Conservation (phyloP, 176 grass and related monocot species). For the Calamus simplicifolius region DNA sequence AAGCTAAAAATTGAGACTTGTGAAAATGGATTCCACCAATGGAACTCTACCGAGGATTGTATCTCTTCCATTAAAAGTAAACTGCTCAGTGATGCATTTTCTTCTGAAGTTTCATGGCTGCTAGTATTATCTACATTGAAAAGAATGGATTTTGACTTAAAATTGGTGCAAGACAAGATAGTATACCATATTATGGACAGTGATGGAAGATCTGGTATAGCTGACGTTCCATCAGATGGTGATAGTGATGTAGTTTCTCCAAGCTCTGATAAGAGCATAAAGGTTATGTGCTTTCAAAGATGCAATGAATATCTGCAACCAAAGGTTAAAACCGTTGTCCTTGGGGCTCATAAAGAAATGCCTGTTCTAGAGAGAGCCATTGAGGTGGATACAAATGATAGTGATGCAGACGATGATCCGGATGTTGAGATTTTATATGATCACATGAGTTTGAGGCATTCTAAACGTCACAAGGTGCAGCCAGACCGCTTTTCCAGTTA, state of each 20-base stretch:
- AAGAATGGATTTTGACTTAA: slow-evolving; percentile 65
- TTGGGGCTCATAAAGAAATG: slow-evolving; percentile 5
- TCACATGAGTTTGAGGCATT: slow-evolving; percentile 58
- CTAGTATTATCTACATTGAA: slow-evolving; percentile 59
- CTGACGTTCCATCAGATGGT: not conserved
- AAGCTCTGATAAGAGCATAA: slow-evolving; percentile 35
- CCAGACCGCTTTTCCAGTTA: slow-evolving; percentile 58
- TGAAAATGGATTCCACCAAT: slow-evolving; percentile 28
- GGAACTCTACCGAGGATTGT: slow-evolving; percentile 45
- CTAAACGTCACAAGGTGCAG: slow-evolving; percentile 55
- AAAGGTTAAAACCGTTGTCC: slow-evolving; percentile 19
- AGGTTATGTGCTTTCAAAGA: slow-evolving; percentile 40
- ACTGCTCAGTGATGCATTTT: slow-evolving; percentile 48
- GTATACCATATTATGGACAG: slow-evolving; percentile 41
- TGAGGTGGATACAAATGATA: slow-evolving; percentile 6
- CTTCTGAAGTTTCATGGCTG: slow-evolving; percentile 47
- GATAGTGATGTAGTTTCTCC: not conserved
- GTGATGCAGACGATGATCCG: slow-evolving; percentile 16
- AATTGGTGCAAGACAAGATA: slow-evolving; percentile 45
- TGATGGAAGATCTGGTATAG: slow-evolving; percentile 3
- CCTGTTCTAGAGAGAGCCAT: slow-evolving; percentile 6
- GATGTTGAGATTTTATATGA: slow-evolving; percentile 51
- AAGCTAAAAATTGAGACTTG: slow-evolving; percentile 28
- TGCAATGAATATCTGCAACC: slow-evolving; percentile 25
- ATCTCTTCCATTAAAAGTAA: slow-evolving; percentile 39